These are phyloP conservation scores for Hordeum pubiflorum DNA, from an alignment of 202 grass and related monocot species.

Conservation along the genomic window DNA sequence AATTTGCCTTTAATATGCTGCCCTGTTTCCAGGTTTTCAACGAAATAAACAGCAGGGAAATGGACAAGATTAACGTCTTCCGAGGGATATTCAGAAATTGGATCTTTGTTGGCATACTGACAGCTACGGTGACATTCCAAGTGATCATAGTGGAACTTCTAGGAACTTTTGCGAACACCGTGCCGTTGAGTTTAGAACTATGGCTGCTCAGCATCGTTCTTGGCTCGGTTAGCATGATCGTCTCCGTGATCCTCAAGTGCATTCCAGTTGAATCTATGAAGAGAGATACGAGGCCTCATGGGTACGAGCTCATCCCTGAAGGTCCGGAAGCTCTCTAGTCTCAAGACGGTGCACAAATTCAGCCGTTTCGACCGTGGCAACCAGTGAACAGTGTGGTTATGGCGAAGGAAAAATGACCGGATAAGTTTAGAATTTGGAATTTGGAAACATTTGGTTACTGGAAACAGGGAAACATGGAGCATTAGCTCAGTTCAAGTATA, in stretches of 20 bases:
- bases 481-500: background rate
- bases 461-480: background rate
- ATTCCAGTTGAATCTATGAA: constrained; percentile 60
- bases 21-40: constrained; percentile 63
- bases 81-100: constrained; percentile 54
- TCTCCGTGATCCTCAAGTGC: constrained; percentile 66
- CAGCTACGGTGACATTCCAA: constrained; percentile 68
- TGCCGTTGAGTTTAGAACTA: constrained; percentile 48
- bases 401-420: background rate
- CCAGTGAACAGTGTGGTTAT: no score
- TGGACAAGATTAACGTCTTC: constrained; percentile 89
- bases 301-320: constrained; percentile 54
- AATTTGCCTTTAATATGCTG: constrained; percentile 8
- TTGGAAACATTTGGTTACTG: background rate
- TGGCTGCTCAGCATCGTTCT: constrained; percentile 58
- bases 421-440: background rate
- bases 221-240: constrained; percentile 63
- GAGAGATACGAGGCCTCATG: constrained; percentile 11
- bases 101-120: constrained; percentile 57
- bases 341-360: background rate
- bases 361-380: background rate
- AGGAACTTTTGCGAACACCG: constrained; percentile 62
- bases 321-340: constrained; percentile 45
- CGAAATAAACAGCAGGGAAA: constrained; percentile 86
- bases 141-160: constrained; percentile 74